Conservation (phyloP, 192 early-diverging fungal species). For the Martensiomyces pterosporus region DNA sequence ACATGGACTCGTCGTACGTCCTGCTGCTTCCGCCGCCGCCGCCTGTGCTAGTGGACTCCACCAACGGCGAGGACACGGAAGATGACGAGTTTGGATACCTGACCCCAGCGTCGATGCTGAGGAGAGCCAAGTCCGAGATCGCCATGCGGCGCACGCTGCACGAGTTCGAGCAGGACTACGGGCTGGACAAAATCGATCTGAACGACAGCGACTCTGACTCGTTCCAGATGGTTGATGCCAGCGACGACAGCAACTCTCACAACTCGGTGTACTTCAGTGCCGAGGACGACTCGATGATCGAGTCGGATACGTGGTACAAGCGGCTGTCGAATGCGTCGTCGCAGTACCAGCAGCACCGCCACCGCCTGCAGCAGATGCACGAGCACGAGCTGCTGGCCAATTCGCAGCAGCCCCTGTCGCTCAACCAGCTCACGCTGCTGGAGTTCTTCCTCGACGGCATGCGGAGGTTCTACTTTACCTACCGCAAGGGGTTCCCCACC, state of each 20-base stretch:
- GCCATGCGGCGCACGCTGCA: slow-evolving; percentile 44
- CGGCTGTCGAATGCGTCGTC: slow-evolving; percentile 44
- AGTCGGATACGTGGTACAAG: slow-evolving; percentile 37
- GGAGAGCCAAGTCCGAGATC: slow-evolving; percentile 44
- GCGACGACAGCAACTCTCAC: slow-evolving; percentile 38
- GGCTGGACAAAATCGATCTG: slow-evolving; percentile 22
- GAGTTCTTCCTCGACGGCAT: slow-evolving; percentile 51
- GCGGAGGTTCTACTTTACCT: slow-evolving; percentile 52
- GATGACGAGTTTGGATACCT: slow-evolving; percentile 51
- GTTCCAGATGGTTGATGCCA: slow-evolving; percentile 45
- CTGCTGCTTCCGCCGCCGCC: slow-evolving; percentile 47
- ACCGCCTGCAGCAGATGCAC: slow-evolving; percentile 10
- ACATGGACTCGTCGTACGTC: slow-evolving; percentile 50
- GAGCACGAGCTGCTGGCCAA: no score
- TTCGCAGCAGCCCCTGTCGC: slow-evolving; percentile 27
- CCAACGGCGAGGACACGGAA: slow-evolving; percentile 21
- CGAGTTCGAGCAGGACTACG: slow-evolving; percentile 48
- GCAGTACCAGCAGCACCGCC: slow-evolving; percentile 29
- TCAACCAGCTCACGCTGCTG: slow-evolving; percentile 50
- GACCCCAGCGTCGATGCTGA: slow-evolving; percentile 19
- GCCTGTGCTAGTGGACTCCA: slow-evolving; percentile 26
- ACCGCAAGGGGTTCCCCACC: slow-evolving; percentile 49
- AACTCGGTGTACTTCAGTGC: slow-evolving; percentile 52
- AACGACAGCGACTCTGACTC: slow-evolving; percentile 38
- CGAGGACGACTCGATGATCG: slow-evolving; percentile 35